Base-by-base conservation (phyloP, 768 basidiomycete species). In the Coprinopsis sp. region DNA sequence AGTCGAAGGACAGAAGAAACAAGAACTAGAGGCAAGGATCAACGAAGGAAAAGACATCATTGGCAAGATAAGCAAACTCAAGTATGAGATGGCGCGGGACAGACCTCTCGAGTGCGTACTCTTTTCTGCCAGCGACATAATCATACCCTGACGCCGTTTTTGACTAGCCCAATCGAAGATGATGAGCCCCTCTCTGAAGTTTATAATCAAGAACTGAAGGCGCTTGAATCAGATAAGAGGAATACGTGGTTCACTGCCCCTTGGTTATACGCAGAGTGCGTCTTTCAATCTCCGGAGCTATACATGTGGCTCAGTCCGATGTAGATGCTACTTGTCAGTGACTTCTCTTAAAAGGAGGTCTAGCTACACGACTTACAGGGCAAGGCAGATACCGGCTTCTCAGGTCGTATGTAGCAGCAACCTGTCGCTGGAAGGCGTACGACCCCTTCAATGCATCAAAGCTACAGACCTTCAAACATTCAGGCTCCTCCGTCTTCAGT, bases 231-330 rank as follows among this genome's bases (percentile, higher is more conserved):
- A 22, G 60, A 70, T 1, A 61, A 64, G 3, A 70, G 73, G 55
- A 74, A 82, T 50, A 87, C 85, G 0, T 99, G 95, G 95, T 92
- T 91, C 60, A 87, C 79, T 6, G 81, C 89, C 4, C 91, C 93
- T 1, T 99, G 95, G 95, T 74, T 99, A n/a, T 97, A 76, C 62
- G 91, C 92, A 47, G 95, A 97, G 84, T 96, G 69, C 54, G 86
- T 66, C 41, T 58, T 50, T 48, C 30, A 46, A 41, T 51, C 19
- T 24, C 23, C 27, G 3, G 19, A 19, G 12, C 21, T n/a, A 10
- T n/a, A 16, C 21, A 31, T 16, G 19, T 37, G 21, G 31, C 33
- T 45, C n/a, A n/a, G 10, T 38, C 18, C 7, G 31, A 39, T 46
- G 1, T 50, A 88, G 86, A 62, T 89, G 87, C 51, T 89, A 89